Evolutionary conservation across 2,329 filamentous ascomycete genomes (phyloP).

Genomic region (Sclerotinia sclerotiorum): DNA sequence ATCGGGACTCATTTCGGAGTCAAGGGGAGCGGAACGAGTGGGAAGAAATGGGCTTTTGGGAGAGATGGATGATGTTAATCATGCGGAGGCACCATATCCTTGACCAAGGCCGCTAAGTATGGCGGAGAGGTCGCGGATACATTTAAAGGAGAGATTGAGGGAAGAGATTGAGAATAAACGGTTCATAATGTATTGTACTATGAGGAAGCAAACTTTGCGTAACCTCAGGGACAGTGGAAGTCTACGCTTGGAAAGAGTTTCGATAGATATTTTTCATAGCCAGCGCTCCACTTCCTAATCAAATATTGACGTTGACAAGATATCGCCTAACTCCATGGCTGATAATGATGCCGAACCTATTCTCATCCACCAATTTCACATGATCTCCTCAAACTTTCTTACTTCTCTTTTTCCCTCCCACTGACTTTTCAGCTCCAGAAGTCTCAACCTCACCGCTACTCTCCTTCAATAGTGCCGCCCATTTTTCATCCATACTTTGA

Average conservation of each 20-base stretch:
- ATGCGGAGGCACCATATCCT: neutral
- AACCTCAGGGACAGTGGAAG: neutral
- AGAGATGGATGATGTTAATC: neutral
- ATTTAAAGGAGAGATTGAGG: neutral
- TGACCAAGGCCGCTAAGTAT: neutral
- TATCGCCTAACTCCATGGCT: slow-evolving; percentile 9
- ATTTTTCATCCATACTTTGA: slow-evolving; percentile 38
- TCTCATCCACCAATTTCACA: neutral
- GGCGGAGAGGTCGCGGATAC: neutral
- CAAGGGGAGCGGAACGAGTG: neutral
- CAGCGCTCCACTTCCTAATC: neutral
- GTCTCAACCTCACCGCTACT: slow-evolving; percentile 29
- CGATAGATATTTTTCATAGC: neutral
- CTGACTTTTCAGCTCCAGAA: slow-evolving; percentile 24
- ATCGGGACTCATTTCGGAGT: neutral
- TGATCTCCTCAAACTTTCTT: slow-evolving; percentile 34
- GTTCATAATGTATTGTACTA: neutral
- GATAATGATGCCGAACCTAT: neutral
- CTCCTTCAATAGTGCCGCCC: slow-evolving; percentile 38
- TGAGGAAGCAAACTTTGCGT: neutral
- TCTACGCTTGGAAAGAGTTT: neutral
- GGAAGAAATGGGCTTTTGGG: neutral
- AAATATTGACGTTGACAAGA: neutral
- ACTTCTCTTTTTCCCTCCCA: slow-evolving; percentile 34
- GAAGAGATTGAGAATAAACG: neutral